Evolutionary conservation across 2,329 filamentous ascomycete species (phyloP).

Genomic region (Blastomyces emzantsi): DNA sequence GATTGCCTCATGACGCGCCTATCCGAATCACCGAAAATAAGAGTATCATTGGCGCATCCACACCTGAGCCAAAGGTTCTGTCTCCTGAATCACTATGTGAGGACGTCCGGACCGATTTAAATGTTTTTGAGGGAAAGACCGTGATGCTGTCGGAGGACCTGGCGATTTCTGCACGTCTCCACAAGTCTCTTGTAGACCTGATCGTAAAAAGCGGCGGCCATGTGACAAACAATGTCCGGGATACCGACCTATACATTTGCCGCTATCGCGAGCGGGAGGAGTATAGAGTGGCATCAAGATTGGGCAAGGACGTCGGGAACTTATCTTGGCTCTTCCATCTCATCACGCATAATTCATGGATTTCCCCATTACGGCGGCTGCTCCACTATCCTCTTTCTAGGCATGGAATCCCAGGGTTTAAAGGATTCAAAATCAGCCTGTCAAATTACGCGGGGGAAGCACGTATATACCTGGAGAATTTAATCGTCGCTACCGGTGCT

Average conservation of each 20-base stretch:
- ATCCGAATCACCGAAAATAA: conserved; percentile 50
- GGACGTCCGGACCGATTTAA: conserved; percentile 45
- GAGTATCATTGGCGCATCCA: conserved; percentile 59
- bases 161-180: conserved; percentile 57
- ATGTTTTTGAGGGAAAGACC: conserved; percentile 68
- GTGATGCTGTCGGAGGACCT: conserved; percentile 71
- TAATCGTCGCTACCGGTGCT: conserved; percentile 74
- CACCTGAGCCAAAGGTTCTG: conserved; percentile 38
- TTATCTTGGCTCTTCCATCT: conserved; percentile 89
- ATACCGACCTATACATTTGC: conserved; percentile 77
- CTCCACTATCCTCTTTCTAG: conserved; percentile 83
- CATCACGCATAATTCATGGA: conserved; percentile 83
- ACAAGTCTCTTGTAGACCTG: conserved; percentile 58
- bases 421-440: conserved; percentile 68
- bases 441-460: conserved; percentile 97
- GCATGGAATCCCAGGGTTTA: conserved; percentile 69
- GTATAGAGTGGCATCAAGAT: conserved; percentile 66
- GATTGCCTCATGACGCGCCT: conserved; percentile 46
- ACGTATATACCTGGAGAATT: conserved; percentile 83
- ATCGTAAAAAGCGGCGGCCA: conserved; percentile 63
- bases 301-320: conserved; percentile 78
- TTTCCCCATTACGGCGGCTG: conserved; percentile 69
- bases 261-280: conserved; percentile 74
- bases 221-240: conserved; percentile 55
- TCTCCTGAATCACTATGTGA: conserved; percentile 25